Conservation (phyloP, 257 asterid species). For the Rauvolfia tetraphylla region DNA sequence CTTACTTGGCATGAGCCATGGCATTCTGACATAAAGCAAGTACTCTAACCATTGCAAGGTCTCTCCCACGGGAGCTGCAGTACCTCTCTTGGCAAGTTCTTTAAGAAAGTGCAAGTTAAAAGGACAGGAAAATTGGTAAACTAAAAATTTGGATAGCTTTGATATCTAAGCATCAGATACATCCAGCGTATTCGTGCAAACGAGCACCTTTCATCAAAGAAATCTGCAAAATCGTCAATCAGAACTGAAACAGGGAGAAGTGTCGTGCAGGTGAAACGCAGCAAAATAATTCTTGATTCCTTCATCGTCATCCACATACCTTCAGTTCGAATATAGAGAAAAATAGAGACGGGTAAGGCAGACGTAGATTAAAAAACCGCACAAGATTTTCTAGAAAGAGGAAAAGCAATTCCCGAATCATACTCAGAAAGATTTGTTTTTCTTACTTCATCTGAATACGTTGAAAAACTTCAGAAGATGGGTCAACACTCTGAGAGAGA, state of each 20-base stretch:
- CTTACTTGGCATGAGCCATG: conserved; percentile 69
- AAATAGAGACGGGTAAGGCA: too few species aligned
- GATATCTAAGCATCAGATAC: not conserved
- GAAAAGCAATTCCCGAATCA: not conserved
- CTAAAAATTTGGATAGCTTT: not conserved
- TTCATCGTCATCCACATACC: conserved; percentile 81
- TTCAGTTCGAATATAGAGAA: conserved; percentile 11
- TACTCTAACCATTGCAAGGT: conserved; percentile 74
- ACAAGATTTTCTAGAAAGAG: not conserved
- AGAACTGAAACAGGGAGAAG: conserved; percentile 60
- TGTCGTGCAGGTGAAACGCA: conserved; percentile 72
- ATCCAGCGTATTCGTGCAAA: not conserved
- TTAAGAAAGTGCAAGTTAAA: conserved; percentile 11
- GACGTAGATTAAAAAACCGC: not conserved
- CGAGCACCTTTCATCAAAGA: conserved; percentile 61
- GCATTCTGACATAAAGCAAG: conserved; percentile 70
- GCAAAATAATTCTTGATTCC: conserved; percentile 83
- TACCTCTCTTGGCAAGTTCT: conserved; percentile 72
- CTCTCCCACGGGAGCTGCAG: conserved; percentile 76
- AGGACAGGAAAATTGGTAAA: not conserved
- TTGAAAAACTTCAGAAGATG: conserved; percentile 57
- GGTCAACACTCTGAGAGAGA: conserved; percentile 59
- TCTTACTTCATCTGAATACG: conserved; percentile 68
- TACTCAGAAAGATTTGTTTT: not conserved
- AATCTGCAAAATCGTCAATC: conserved; percentile 76